Base-by-base conservation (phyloP, 495 filamentous ascomycete species). In the Coniosporium apollinis region DNA sequence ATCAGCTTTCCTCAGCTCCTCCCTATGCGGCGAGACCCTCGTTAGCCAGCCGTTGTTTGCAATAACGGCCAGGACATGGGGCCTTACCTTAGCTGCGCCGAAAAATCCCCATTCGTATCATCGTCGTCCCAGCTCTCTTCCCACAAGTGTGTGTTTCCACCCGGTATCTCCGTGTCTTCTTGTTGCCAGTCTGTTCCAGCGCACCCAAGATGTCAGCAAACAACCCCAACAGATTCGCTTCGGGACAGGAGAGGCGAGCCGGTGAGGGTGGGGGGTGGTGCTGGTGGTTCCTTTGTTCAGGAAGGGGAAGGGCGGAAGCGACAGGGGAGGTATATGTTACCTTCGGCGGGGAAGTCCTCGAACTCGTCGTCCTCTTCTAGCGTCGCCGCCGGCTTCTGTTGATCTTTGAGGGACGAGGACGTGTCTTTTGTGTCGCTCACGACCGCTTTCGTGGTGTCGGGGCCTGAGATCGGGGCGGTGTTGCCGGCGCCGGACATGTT, bases 41-140 rank as follows among this genome's bases (percentile, higher is more conserved):
- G 35, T 19, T 35, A 30, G 30, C 10, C n/a, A 16, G 26, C 29
- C 19, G 22, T 22, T 2, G 8, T 4, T 33, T 9, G n/a, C n/a
- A n/a, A n/a, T 8, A 2, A 2, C 13, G 9, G 24, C 9, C 9
- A 13, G 24, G 24, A 13, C 9, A 13, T 8, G 24, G 13, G 5
- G 18, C 66, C 77, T 45, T 57, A 97, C 91, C 83, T 91, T 54
- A 97, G 60, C 71, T 94, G 89, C 55, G 79, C 72, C 9, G 85
- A 84, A 54, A 97, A 97, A 48, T 97, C 89, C 55, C 96, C 91
- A 47, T 67, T 86, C 38, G 84, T 85, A 64, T 96, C 89, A 56
- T 97, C 89, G 48, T 97, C 89, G 59, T 97, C 89, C 89, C 89
- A 97, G 64, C 84, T 94, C 68, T 97, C 89, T 64, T 97, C 89